Conservation (phyloP, 2,329 filamentous ascomycete species). For the Colletotrichum filicis region DNA sequence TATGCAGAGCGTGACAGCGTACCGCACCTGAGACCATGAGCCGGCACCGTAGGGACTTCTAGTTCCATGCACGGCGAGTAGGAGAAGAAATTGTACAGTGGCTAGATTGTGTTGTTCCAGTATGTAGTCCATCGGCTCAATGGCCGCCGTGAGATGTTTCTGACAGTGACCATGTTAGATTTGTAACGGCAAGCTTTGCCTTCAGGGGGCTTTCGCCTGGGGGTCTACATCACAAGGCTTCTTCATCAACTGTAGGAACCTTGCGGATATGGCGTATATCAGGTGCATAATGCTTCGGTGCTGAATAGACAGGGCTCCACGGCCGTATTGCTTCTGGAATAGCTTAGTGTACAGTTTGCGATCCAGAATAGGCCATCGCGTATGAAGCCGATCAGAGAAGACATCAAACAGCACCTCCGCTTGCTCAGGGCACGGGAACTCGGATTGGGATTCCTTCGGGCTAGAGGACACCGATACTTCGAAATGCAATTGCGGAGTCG, state of each 20-base stretch:
- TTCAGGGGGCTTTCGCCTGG: slow-evolving; percentile 19
- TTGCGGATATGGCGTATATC: slow-evolving; percentile 40
- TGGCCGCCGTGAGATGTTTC: slow-evolving; percentile 43
- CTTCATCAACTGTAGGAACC: slow-evolving; percentile 40
- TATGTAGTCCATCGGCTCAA: slow-evolving; percentile 45
- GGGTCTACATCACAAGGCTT: slow-evolving; percentile 41
- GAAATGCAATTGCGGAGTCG: neutral
- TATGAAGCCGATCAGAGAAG: slow-evolving; percentile 42
- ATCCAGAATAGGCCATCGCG: slow-evolving; percentile 41
- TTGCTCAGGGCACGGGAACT: slow-evolving; percentile 35
- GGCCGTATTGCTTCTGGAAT: slow-evolving; percentile 37
- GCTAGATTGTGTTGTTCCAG: slow-evolving; percentile 46
- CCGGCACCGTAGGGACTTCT: slow-evolving; percentile 47
- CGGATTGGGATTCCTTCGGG: slow-evolving; percentile 23
- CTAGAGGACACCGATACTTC: slow-evolving; percentile 13
- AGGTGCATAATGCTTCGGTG: slow-evolving; percentile 41
- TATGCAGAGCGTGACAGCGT: slow-evolving; percentile 44
- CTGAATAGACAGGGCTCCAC: slow-evolving; percentile 36
- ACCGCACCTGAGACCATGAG: slow-evolving; percentile 46
- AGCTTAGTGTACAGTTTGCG: slow-evolving; percentile 36
- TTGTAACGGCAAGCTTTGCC: accelerated
- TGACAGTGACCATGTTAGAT: slow-evolving; percentile 3
- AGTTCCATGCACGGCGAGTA: slow-evolving; percentile 47
- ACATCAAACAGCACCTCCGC: slow-evolving; percentile 39
- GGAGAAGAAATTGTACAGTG: slow-evolving; percentile 45